Base-by-base conservation (phyloP, 306 rosid species). In the Lupinus albus region DNA sequence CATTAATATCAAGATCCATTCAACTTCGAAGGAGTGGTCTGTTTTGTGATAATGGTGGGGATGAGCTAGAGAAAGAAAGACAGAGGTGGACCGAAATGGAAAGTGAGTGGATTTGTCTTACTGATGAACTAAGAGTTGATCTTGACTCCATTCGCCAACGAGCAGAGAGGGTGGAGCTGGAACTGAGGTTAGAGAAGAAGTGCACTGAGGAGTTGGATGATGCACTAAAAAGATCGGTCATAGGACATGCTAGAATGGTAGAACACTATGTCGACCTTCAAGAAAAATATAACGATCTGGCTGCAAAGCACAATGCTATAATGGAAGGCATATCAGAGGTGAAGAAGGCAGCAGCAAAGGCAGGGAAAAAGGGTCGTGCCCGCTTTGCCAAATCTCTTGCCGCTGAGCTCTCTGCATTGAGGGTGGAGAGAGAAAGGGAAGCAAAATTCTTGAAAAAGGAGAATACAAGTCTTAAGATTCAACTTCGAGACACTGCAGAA, bases 1-100 rank as follows among this genome's bases (percentile, higher is more conserved):
- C 97, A 8, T 76, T 89, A 57, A 36, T 87, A 56, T 87, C 97
- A 21, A 75, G 97, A 75, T 90, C 96, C 14, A 86, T 88, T 51
- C 96, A 88, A 62, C 81, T 85, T 38, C 80, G 74, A 53, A 89
- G 81, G 82, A 93, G 85, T 33, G 71, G 76, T 61, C 57, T 74
- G 32, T 75, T 70, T 64, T 75, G 36, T 39, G 79, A 72, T 59
- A 70, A 46, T 69, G 74, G 74, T 3, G 77, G 73, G 39, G 96
- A 88, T 66, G 99, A 93, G 57, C 82, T 86, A 17, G 92, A 88
- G 72, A 80, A 45, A 59, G 99, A 93, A 83, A 83, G 97, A 76
- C 61, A 90, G 70, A 84, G 88, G 70, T 93, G 99, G 99, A 88
- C 88, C 12, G 97, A 93, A 82, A 88, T 93, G 96, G 99, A 93